Conservation (phyloP, 345 rosid genomes). For the Citrus hindsii region DNA sequence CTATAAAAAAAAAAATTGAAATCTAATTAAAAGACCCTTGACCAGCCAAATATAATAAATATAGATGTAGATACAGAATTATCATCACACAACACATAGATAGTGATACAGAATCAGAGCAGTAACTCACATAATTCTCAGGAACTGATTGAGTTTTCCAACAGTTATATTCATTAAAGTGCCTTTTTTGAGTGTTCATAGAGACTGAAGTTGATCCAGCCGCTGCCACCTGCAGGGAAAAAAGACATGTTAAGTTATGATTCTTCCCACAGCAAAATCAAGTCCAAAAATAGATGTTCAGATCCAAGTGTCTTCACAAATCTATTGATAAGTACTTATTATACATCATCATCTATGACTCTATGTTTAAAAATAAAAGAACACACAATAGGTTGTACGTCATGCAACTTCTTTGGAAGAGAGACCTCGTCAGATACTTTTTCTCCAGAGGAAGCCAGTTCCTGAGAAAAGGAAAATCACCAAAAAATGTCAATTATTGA, state of each 20-base stretch:
- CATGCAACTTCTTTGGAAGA: slow-evolving; percentile 28
- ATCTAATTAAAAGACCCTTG: too few relatives aligned
- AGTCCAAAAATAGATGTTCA: background rate
- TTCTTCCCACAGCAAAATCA: background rate
- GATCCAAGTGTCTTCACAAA: background rate
- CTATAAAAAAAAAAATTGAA: too few relatives aligned
- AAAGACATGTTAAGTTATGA: background rate
- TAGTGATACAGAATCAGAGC: too few relatives aligned
- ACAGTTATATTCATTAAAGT: slow-evolving; percentile 19
- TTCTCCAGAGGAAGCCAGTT: slow-evolving; percentile 39
- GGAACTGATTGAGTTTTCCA: slow-evolving; percentile 18
- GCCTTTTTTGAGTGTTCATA: slow-evolving; percentile 32
- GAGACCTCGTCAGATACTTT: slow-evolving; percentile 21
- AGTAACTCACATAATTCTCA: slow-evolving; percentile 25
- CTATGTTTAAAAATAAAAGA: background rate
- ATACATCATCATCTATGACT: background rate
- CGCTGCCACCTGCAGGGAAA: slow-evolving; percentile 31
- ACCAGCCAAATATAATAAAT: too few relatives aligned
- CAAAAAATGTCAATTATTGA: background rate
- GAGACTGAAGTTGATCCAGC: slow-evolving; percentile 24
- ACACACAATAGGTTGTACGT: background rate
- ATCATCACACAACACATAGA: too few relatives aligned
- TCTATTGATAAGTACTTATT: background rate
- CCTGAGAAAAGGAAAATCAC: slow-evolving; percentile 32
- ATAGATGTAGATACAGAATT: too few relatives aligned